Base-by-base conservation (phyloP, 148 eudicot species). In the Camellia sinensis region DNA sequence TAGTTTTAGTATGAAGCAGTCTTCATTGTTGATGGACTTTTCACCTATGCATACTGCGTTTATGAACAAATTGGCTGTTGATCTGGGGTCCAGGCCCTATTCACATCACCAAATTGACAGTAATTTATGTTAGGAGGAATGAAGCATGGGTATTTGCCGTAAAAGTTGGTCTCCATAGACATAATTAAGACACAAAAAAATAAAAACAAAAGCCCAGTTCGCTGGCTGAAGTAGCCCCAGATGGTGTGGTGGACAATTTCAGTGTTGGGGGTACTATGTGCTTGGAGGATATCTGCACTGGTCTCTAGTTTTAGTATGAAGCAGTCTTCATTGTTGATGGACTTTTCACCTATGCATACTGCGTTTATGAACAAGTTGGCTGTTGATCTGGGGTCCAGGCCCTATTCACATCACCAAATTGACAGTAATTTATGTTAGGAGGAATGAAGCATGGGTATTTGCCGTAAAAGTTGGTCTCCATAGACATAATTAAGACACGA, bases 81-180 rank as follows among this genome's bases (percentile, higher is more conserved):
- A 88, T 79, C 92, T 84, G 6, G 94, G 94, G 77, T 91, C 94
- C 57, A 91, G 43, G 22, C 94, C 94, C 94, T 89, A 48, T 69
- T 41, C 18, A 48, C 19, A 76, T 59, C 18, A 18, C 66, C 66
- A 69, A 46, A 44, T 22, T 11, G 48, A 29, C 48, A 63, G 48
- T 73, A 17, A 53, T 17, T n/a, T 14, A 76, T 40, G 9, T 67
- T 3, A 21, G 13, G 7, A 21, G 29, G 44, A 68, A 43, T 48
- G 13, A 68, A 68, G 46, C 43, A 3, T 17, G 4, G 6, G 21
- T 8, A 7, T 10, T 70, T 13, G 29, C 3, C 6, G 15, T 44
- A 40, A 12, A 67, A 67, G 18, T 61, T 29, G 37, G 37, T 29
- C 37, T 29, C 37, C 37, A 29, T 29, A 29, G 37, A 29, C 37